Conservation (phyloP, 2,329 filamentous ascomycete species). For the Cadophora sp. region DNA sequence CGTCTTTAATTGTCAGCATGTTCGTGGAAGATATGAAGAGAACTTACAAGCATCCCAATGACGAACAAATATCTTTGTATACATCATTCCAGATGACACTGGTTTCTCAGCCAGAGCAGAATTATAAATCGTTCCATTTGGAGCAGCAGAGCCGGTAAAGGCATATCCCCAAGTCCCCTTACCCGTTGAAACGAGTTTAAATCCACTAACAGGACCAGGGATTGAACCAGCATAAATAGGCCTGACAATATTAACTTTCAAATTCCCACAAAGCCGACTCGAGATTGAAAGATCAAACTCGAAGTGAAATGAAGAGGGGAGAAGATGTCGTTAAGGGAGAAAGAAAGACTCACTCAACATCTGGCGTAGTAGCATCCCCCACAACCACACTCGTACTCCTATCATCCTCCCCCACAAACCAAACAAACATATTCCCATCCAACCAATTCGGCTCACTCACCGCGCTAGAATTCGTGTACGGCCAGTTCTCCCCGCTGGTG, state of each 20-base stretch:
- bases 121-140: constrained; percentile 39
- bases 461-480: constrained; percentile 39
- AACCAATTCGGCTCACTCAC: constrained; percentile 38
- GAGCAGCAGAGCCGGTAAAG: constrained; percentile 34
- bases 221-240: constrained; percentile 35
- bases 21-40: neutral
- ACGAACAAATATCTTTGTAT: constrained; percentile 37
- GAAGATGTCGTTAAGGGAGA: neutral
- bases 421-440: constrained; percentile 36
- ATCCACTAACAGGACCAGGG: constrained; percentile 35
- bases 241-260: constrained; percentile 27
- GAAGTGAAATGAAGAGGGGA: neutral
- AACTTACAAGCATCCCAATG: constrained; percentile 40
- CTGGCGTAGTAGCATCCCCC: constrained; percentile 36
- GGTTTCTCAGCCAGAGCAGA: constrained; percentile 32
- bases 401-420: constrained; percentile 37
- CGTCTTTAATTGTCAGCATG: constrained; percentile 25
- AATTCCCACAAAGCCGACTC: neutral
- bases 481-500: constrained; percentile 42
- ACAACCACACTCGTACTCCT: constrained; percentile 37
- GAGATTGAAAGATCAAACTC: neutral
- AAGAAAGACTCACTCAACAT: constrained; percentile 32
- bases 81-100: constrained; percentile 31
- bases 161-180: constrained; percentile 32
- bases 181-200: constrained; percentile 33